Evolutionary conservation across 2,329 filamentous ascomycete species (phyloP).

Genomic region (Neopestalotiopsis clavispora): DNA sequence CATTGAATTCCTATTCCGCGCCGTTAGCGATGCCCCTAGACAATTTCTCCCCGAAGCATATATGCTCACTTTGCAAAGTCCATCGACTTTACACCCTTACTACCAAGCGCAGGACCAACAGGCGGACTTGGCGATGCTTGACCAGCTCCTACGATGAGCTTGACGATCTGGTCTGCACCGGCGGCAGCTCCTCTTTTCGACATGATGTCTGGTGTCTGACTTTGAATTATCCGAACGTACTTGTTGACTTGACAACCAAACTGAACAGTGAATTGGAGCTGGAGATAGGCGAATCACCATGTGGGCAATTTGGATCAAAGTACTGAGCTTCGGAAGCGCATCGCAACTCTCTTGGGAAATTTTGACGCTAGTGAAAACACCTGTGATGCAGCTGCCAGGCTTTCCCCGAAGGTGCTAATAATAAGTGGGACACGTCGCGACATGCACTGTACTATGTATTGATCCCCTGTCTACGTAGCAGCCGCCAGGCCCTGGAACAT

Average conservation of each 20-base stretch:
- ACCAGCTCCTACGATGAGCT: conserved; percentile 95
- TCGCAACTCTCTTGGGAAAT: conserved; percentile 5
- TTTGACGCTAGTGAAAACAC: conserved; percentile 8
- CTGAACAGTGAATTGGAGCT: background rate
- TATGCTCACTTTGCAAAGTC: conserved; percentile 87
- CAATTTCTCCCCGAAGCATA: background rate
- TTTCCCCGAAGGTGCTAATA: background rate
- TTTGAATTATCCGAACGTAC: background rate
- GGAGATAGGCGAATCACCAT: background rate
- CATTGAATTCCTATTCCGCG: conserved; percentile 85
- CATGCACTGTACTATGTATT: too few relatives aligned
- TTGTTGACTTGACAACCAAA: background rate
- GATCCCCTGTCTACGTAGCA: background rate
- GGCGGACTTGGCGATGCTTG: conserved; percentile 94
- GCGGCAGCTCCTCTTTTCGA: conserved; percentile 52
- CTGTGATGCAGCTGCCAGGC: conserved; percentile 10
- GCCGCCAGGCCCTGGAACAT: too few relatives aligned
- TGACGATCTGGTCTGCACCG: conserved; percentile 77
- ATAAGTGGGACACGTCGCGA: background rate
- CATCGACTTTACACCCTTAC: conserved; percentile 98
- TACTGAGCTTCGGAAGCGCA: background rate
- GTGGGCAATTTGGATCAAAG: conserved; percentile 13
- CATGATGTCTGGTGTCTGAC: conserved; percentile 42
- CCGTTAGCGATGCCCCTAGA: conserved; percentile 22
- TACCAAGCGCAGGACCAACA: conserved; percentile 93